Evolutionary conservation across 2,329 filamentous ascomycete species (phyloP), one percentile per base, ranked within the genome.

Genomic region (Nigrospora oryzae): DNA sequence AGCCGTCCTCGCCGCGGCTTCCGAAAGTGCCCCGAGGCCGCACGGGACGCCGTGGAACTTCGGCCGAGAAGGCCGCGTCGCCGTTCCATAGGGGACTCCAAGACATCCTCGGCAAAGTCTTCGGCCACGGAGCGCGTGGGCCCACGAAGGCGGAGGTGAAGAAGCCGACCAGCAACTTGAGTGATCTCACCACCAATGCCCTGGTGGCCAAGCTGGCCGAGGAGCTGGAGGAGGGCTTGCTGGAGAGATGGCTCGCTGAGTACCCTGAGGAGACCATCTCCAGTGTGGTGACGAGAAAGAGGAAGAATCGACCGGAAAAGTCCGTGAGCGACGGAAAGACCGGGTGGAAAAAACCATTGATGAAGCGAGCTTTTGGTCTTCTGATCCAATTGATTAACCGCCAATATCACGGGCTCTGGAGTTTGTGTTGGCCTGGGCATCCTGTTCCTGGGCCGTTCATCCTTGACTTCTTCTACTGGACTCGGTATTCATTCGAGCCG

Each of bases 221-320:
- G 14, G 42, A 47, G 38, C 42, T 47, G 3, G 23, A 38, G 34
- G 39, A 16, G 2, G 46, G 46, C 1, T n/a, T 47, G 34, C n/a
- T 47, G 14, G 42, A 47, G 42, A 45, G 14, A 33, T 23, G 42
- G 34, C 42, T 44, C 35, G 13, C 45, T 14, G 42, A 47, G 33
- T 44, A 42, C 32, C 31, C 45, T 11, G 35, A 39, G 23, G 46
- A 45, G 28, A 33, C 45, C 15, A 42, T 44, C 17, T 23, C 38
- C 10, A 34, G 42, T 5, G 42, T 39, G 13, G 34, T 41, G 6
- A 39, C 12, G 5, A 42, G 12, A n/a, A 28, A 36, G 16, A 13
- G 32, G 19, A 19, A 17, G 14, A 14, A 32, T 11, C 17, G 16
- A 12, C 10, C 17, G 7, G 19, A 13, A 2, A 13, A 16, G 6